Conservation (phyloP, 2,329 filamentous ascomycete genomes). For the Lasiodiplodia hormozganensis region DNA sequence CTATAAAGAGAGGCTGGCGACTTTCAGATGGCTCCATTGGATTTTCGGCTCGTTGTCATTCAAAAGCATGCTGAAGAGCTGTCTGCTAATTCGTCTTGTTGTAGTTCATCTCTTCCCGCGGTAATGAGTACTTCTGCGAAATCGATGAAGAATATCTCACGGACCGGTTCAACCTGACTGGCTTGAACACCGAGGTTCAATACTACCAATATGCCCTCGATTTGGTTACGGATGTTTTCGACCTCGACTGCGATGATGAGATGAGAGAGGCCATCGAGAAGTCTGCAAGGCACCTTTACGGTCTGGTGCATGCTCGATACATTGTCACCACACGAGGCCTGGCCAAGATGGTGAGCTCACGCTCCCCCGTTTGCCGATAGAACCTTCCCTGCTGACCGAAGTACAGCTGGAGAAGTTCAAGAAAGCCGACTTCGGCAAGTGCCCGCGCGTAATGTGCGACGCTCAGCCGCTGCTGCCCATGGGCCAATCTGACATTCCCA, state of each 20-base stretch:
- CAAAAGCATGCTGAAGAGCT: background rate
- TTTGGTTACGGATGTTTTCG: slow-evolving; percentile 96
- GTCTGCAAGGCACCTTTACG: slow-evolving; percentile 93
- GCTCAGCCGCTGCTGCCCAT: slow-evolving; percentile 92
- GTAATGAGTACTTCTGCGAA: slow-evolving; percentile 99
- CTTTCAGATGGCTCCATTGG: background rate
- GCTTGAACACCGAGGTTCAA: slow-evolving; percentile 94
- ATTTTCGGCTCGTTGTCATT: background rate
- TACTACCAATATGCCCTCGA: slow-evolving; percentile 99
- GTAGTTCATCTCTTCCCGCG: slow-evolving; percentile 97
- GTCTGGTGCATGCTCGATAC: slow-evolving; percentile 93
- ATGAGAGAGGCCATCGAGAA: slow-evolving; percentile 99
- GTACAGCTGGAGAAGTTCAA: slow-evolving; percentile 96
- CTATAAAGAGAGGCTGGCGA: background rate
- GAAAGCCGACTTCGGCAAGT: slow-evolving; percentile 97
- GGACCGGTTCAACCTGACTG: slow-evolving; percentile 96
- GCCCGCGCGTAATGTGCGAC: slow-evolving; percentile 93
- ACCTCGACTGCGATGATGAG: slow-evolving; percentile 97
- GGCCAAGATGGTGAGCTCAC: slow-evolving; percentile 81
- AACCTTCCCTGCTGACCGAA: background rate
- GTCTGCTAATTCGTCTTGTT: background rate
- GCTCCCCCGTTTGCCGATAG: background rate
- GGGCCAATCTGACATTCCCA: slow-evolving; percentile 88
- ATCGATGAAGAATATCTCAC: slow-evolving; percentile 99
- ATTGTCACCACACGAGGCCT: slow-evolving; percentile 94